These are phyloP conservation scores for Linum usitatissimum DNA, from an alignment of 345 rosid genomes.

Conservation along the genomic window DNA sequence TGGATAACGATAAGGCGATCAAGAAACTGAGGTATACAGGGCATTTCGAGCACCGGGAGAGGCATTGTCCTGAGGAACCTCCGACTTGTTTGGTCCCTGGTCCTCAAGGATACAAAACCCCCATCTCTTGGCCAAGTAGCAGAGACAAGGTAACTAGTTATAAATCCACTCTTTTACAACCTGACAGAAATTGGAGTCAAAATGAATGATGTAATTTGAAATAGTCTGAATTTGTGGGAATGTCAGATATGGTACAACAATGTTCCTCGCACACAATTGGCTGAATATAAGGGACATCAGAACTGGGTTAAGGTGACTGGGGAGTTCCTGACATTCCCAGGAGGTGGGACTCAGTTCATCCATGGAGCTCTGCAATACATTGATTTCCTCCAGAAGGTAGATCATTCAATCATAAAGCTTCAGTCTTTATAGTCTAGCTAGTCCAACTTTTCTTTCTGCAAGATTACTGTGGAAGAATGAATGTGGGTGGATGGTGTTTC, in stretches of 20 bases:
- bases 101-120: constrained; percentile 59
- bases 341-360: constrained; percentile 95
- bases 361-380: constrained; percentile 90
- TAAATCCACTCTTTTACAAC: background rate
- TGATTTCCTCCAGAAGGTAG: constrained; percentile 62
- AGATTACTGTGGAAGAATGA: background rate
- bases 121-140: constrained; percentile 77
- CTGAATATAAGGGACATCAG: constrained; percentile 84
- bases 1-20: constrained; percentile 75
- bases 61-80: constrained; percentile 81
- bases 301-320: constrained; percentile 93
- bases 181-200: too few species aligned
- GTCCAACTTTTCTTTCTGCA: background rate
- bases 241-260: constrained; percentile 89
- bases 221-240: constrained; percentile 8
- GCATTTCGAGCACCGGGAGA: constrained; percentile 82
- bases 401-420: background rate
- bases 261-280: constrained; percentile 71
- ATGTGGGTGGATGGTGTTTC: background rate
- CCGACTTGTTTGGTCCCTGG: constrained; percentile 64
- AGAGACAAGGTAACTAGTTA: constrained; percentile 53
- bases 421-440: background rate
- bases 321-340: constrained; percentile 87
- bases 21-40: constrained; percentile 32
- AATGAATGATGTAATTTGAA: too few species aligned